Evolutionary conservation across 345 rosid species (phyloP), one percentile per base, ranked within the genome.

Genomic region (Erysimum cheiranthoides): DNA sequence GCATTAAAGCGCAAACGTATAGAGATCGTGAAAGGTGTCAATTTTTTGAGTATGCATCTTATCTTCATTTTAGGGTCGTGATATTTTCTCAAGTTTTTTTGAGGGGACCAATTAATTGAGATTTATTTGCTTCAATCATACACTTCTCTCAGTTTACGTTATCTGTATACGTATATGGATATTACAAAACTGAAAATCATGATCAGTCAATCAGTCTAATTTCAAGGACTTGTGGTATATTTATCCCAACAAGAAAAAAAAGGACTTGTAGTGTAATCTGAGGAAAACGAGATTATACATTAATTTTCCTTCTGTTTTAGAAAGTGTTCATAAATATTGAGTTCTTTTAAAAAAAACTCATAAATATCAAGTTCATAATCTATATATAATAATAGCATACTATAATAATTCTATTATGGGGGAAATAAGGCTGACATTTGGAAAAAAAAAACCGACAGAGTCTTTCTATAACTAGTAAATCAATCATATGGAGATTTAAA

Each of bases 51-150:
- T 40, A 18, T 64, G 31, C 49, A 68, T 68, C 74, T 76, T 76
- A 76, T 76, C 79, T 68, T 68, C 60, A 11, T 76, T 70, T 76
- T 70, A 76, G 28, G 80, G 75, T 76, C 52, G 14, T 54, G 8
- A 52, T 40, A 40, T 30, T 68, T 57, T 75, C 31, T 18, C 35
- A 25, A 34, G 32, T 57, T 25, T 57, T 34, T 27, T 7, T 16
- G 5, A 14, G 43, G 65, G 51, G 74, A 76, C 66, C 71, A 46
- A 5, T 70, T 53, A 0, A 5, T 34, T 62, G 0, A 68, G 54
- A 62, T 62, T 53, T 76, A 43, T 76, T 16, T 76, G 80, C 10
- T 28, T 62, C 75, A 28, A 62, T 76, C 66, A 63, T 45, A 36
- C 28, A 66, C 12, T n/a, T 38, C 14, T 25, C 2, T 65, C 34